Conservation (phyloP, 2,329 filamentous ascomycete species). For the Corinectria fuckeliana region DNA sequence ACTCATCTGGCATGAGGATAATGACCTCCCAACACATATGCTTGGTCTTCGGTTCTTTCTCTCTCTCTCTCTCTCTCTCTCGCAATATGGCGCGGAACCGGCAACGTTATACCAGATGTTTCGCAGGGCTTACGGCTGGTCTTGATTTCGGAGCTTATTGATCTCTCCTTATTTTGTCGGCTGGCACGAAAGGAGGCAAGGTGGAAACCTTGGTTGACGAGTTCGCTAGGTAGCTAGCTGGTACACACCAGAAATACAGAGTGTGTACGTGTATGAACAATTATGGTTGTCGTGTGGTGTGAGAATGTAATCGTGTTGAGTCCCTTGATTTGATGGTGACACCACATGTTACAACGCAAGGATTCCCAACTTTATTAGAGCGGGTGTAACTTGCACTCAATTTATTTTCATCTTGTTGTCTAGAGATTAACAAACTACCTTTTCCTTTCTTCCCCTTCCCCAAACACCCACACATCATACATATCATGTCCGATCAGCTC, state of each 20-base stretch:
- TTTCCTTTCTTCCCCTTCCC: conserved; percentile 12
- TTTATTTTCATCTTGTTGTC: neutral
- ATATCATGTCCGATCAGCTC: no score
- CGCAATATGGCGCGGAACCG: conserved; percentile 1
- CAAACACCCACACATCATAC: conserved; percentile 31
- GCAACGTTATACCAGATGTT: conserved; percentile 6
- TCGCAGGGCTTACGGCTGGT: neutral
- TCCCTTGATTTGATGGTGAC: no score
- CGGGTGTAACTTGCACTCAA: neutral
- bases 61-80: no score
- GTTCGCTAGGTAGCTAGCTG: conserved; percentile 3
- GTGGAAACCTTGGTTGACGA: neutral
- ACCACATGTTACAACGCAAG: neutral
- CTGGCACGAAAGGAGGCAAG: neutral
- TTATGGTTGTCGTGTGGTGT: neutral
- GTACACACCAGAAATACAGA: conserved; percentile 4
- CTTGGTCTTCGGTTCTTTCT: neutral
- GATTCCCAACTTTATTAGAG: neutral
- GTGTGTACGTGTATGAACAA: conserved; percentile 7
- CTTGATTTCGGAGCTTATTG: neutral
- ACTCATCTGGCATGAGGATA: neutral
- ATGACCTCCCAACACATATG: neutral
- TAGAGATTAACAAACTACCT: conserved; percentile 41
- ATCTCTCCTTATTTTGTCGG: neutral
- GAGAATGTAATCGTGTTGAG: neutral